Evolutionary conservation across 208 protist species (phyloP).

Genomic region (Angomonas ambiguus): DNA sequence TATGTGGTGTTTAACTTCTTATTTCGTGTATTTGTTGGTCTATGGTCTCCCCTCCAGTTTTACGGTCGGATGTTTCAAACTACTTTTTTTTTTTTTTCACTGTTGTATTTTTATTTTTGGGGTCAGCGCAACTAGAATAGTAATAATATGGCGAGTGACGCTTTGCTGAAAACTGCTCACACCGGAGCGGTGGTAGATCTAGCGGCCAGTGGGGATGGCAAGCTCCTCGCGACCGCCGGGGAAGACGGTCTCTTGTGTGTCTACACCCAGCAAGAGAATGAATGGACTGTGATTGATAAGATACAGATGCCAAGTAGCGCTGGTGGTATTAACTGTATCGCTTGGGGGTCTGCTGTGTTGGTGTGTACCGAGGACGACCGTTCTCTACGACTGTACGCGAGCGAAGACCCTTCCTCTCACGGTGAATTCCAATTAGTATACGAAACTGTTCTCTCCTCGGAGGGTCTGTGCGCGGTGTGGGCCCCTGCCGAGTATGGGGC

Average conservation of each 20-base stretch:
- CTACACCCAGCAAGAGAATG: slow-evolving; percentile 21
- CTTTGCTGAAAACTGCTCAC: slow-evolving; percentile 65
- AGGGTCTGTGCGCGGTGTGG: slow-evolving; percentile 68
- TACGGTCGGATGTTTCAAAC: no score
- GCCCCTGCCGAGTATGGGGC: slow-evolving; percentile 74
- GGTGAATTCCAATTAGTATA: slow-evolving; percentile 71
- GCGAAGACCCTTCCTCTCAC: no score
- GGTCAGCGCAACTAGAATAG: no score
- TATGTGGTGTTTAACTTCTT: no score
- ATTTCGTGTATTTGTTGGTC: no score
- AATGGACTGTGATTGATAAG: background rate
- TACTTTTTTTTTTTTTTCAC: slow-evolving; percentile 9
- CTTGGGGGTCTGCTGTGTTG: slow-evolving; percentile 75
- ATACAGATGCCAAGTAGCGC: slow-evolving; percentile 16
- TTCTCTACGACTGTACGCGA: no score
- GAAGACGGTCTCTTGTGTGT: slow-evolving; percentile 64
- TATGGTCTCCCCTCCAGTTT: no score
- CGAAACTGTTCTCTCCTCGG: slow-evolving; percentile 26
- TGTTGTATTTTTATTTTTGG: no score
- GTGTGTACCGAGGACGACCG: slow-evolving; percentile 50
- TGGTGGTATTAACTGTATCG: slow-evolving; percentile 52
- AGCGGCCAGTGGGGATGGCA: slow-evolving; percentile 54
- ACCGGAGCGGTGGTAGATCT: slow-evolving; percentile 54
- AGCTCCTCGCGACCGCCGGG: slow-evolving; percentile 54
- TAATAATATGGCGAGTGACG: slow-evolving; percentile 19